A percentile compares a stretch with the other conserved stretches of the same genome.
These are phyloP conservation scores for Paxillus rubicundulus DNA, from an alignment of 768 basidiomycete genomes.

Conservation along the genomic window DNA sequence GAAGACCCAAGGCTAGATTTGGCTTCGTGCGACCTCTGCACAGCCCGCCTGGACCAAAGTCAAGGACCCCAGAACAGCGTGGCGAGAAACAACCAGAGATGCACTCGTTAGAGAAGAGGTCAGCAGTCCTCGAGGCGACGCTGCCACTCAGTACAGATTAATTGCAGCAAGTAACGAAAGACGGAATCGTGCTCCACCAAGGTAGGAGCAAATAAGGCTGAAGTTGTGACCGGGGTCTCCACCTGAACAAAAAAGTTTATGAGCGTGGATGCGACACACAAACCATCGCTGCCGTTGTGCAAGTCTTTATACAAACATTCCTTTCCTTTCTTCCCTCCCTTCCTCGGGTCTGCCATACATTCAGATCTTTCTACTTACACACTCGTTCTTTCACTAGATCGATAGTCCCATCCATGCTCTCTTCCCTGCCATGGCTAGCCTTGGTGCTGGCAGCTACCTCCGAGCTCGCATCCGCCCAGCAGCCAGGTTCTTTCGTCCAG, in stretches of 20 bases:
- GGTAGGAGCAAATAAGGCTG: no score
- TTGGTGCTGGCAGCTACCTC: conserved; percentile 42
- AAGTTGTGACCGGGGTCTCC: neutral
- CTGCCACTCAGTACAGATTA: no score
- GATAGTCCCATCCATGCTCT: conserved; percentile 21
- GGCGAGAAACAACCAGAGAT: no score
- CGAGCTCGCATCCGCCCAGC: conserved; percentile 23
- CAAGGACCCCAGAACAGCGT: no score
- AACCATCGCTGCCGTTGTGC: conserved; percentile 1
- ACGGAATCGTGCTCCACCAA: no score
- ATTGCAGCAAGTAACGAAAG: no score
- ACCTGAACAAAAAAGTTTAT: neutral
- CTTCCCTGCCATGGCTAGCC: conserved; percentile 39
- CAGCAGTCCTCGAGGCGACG: no score
- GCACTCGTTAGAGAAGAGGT: no score
- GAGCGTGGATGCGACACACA: neutral
- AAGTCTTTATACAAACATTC: neutral
- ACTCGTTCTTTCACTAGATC: neutral
- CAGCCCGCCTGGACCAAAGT: no score
- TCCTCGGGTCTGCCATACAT: neutral
- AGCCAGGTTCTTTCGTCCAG: conserved; percentile 21
- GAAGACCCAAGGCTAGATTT: no score
- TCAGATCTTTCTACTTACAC: neutral
- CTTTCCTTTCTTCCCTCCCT: neutral
- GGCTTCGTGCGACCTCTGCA: no score